Evolutionary conservation across 768 basidiomycete species (phyloP).

Genomic region (Xerocomellus intermedius): DNA sequence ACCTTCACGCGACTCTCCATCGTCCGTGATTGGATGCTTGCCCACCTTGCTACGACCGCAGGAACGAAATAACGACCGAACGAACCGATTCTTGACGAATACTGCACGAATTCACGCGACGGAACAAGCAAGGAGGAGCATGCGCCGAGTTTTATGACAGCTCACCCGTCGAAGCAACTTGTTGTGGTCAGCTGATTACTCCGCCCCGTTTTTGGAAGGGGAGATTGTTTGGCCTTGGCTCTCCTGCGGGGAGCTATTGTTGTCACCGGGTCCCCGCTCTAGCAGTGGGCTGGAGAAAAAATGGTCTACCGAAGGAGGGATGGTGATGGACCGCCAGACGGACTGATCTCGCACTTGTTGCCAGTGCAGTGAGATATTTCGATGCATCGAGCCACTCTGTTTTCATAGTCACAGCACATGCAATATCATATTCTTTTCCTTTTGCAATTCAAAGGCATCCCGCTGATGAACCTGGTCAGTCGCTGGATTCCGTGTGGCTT

Average conservation of each 20-base stretch:
- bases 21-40: conserved; percentile 17
- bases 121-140: conserved; percentile 27
- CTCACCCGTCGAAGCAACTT: conserved; percentile 18
- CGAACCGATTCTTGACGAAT: conserved; percentile 39
- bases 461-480: neutral
- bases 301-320: conserved; percentile 19
- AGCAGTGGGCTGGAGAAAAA: conserved; percentile 33
- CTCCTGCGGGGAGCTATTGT: conserved; percentile 24
- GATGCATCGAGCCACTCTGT: conserved; percentile 19
- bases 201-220: conserved; percentile 12
- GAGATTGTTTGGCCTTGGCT: conserved; percentile 12
- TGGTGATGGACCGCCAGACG: conserved; percentile 29
- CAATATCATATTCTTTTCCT: conserved; percentile 9
- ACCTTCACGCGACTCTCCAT: conserved; percentile 17
- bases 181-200: conserved; percentile 9
- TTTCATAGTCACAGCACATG: conserved; percentile 24
- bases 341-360: conserved; percentile 26
- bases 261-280: conserved; percentile 29
- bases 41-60: conserved; percentile 32
- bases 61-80: conserved; percentile 33
- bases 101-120: conserved; percentile 30
- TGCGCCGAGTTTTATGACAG: conserved; percentile 18
- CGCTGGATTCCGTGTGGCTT: neutral
- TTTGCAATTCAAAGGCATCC: conserved; percentile 13
- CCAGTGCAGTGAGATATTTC: conserved; percentile 19